A percentile compares a stretch with the other conserved stretches of the same genome.
These are phyloP conservation scores for Pleurotus tuoliensis DNA, from an alignment of 768 basidiomycete species.

Conservation along the genomic window DNA sequence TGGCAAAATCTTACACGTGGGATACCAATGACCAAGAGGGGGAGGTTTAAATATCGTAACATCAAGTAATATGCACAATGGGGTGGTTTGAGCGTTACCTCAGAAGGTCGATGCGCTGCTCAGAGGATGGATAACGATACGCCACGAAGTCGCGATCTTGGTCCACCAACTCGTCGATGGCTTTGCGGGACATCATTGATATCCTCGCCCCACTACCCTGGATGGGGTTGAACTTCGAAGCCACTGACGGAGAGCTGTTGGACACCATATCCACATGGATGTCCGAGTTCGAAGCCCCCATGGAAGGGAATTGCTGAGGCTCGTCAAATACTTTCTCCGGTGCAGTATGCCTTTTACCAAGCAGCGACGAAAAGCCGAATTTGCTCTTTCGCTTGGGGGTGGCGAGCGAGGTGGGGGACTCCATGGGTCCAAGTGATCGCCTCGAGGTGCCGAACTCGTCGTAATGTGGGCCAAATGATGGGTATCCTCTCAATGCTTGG, in stretches of 20 bases:
- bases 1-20: not conserved
- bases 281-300: conserved; percentile 41
- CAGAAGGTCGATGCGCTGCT: conserved; percentile 63
- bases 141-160: conserved; percentile 84
- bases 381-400: conserved; percentile 65
- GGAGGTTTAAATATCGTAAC: not conserved
- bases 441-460: conserved; percentile 74
- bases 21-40: conserved; percentile 2
- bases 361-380: conserved; percentile 63
- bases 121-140: conserved; percentile 80
- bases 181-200: conserved; percentile 66
- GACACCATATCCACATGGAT: conserved; percentile 35
- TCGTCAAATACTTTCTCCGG: conserved; percentile 28
- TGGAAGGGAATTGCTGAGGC: conserved; percentile 45
- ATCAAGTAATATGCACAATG: not conserved
- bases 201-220: conserved; percentile 37
- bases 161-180: conserved; percentile 76
- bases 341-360: conserved; percentile 50
- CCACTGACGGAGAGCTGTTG: conserved; percentile 45
- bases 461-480: conserved; percentile 42
- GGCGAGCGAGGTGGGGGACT: conserved; percentile 23
- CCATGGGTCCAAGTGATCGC: conserved; percentile 47
- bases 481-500: conserved; percentile 23
- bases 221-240: conserved; percentile 48
- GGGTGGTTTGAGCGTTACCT: conserved; percentile 24